Percentiles rank a stretch among this genome's conserved stretches.
Evolutionary conservation across 352 stramenopile species (phyloP).

Genomic region (Globisporangium echinulatum): DNA sequence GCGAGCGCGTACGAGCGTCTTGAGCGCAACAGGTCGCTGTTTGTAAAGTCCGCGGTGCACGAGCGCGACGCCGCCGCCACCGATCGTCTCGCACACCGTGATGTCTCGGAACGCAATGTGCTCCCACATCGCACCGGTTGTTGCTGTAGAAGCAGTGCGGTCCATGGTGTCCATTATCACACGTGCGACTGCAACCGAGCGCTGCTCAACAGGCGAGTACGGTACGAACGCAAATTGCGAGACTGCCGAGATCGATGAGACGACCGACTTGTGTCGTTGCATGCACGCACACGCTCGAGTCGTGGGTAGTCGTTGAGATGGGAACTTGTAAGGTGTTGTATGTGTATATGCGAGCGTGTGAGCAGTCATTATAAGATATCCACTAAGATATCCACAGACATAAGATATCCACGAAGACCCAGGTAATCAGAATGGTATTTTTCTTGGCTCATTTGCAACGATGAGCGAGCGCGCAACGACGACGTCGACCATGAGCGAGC

Average conservation of each 20-base stretch:
- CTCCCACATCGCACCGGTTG: conserved; percentile 32
- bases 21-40: conserved; percentile 72
- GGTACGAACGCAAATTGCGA: conserved; percentile 6
- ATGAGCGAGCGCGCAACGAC: too few species aligned
- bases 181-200: too few species aligned
- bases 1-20: conserved; percentile 62
- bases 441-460: too few species aligned
- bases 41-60: conserved; percentile 81
- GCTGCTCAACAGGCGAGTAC: conserved; percentile 4
- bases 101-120: conserved; percentile 79
- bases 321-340: too few species aligned
- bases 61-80: conserved; percentile 86
- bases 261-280: conserved; percentile 8
- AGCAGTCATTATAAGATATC: too few species aligned
- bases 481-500: too few species aligned
- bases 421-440: too few species aligned
- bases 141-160: not conserved
- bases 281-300: not conserved
- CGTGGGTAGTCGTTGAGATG: too few species aligned
- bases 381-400: too few species aligned
- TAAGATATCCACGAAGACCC: too few species aligned
- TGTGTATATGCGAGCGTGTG: too few species aligned
- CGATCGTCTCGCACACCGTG: conserved; percentile 77
- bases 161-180: too few species aligned
- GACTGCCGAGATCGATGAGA: conserved; percentile 10